Base-by-base conservation (phyloP, 1,139 yeast genomes). In the Magnusiomyces clavatus region DNA sequence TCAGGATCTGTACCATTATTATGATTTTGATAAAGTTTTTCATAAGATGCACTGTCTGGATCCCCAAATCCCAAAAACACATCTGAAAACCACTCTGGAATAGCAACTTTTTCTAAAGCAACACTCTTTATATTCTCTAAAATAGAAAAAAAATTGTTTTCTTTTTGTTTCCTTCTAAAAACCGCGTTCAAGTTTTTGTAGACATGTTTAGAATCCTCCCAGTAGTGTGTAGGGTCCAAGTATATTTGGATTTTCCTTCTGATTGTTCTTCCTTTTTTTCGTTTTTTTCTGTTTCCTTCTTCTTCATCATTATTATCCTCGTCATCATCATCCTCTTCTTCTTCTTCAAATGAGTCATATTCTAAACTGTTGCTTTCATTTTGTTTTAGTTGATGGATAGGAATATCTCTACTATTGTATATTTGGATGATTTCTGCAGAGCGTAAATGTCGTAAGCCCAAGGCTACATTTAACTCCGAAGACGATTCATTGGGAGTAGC, bases 31-130 rank as follows among this genome's bases (percentile, higher is more conserved):
- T 47, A 51, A 36, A 59, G 51, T 19, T 50, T 54, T 14, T 51
- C 52, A 46, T 51, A 58, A 3, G 55, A 48, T 0, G 61, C 67
- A 5, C 59, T 47, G 6, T 53, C 52, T 2, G 68, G 61, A 35
- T 60, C 59, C 3, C 72, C 75, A 57, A 64, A 66, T 1, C 75
- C 75, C 46, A 73, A 47, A 36, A 72, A 61, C 12, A 61, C 57
- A 41, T 71, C 73, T 24, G 60, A 49, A 0, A 74, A 51, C 76
- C 76, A 74, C 1, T 61, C 61, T 0, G 77, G 77, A 2, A 71
- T 46, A 4, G 46, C 47, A 3, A 45, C 40, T 24, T 54, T 38
- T 8, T 55, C 54, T 8, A 46, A 16, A n/a, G 54, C 38, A n/a
- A 62, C 45, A 1, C 42, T 46, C 43, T 57, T 56, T 19, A 64